Evolutionary conservation across 139 green algal species (phyloP).

Genomic region (Picochlorum sp.): DNA sequence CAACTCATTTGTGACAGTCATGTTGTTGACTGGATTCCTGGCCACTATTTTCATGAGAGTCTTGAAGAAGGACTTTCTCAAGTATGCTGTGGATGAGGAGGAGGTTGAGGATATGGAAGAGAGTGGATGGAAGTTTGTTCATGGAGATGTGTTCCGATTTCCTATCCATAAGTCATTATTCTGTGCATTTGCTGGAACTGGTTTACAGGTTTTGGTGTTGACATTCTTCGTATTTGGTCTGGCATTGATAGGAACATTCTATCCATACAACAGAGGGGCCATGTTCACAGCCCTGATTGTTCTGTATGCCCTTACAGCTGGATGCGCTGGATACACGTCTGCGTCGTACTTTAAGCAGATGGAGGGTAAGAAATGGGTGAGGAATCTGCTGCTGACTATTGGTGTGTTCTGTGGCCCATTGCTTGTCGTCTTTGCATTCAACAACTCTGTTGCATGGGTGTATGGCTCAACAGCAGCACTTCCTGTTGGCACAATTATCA

Average conservation of each 20-base stretch:
- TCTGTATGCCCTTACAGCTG: slow-evolving; percentile 82
- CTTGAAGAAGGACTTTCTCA: slow-evolving; percentile 89
- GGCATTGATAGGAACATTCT: slow-evolving; percentile 77
- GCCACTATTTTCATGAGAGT: slow-evolving; percentile 91
- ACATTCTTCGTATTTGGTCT: slow-evolving; percentile 73
- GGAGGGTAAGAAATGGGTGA: slow-evolving; percentile 65
- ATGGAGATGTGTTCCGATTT: slow-evolving; percentile 93
- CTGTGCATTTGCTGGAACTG: slow-evolving; percentile 72
- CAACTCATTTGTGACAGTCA: slow-evolving; percentile 91
- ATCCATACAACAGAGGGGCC: slow-evolving; percentile 89
- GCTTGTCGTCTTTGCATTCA: slow-evolving; percentile 64
- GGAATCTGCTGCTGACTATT: slow-evolving; percentile 62
- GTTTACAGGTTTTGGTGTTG: slow-evolving; percentile 71
- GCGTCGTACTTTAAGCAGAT: slow-evolving; percentile 49
- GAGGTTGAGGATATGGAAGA: slow-evolving; percentile 23
- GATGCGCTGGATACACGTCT: slow-evolving; percentile 13
- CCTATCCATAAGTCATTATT: slow-evolving; percentile 70
- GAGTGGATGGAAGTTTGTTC: slow-evolving; percentile 87
- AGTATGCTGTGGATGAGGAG: slow-evolving; percentile 60
- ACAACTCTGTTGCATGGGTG: slow-evolving; percentile 65
- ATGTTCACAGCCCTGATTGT: slow-evolving; percentile 79
- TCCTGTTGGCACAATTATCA: slow-evolving; percentile 78
- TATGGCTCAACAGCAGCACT: slow-evolving; percentile 70
- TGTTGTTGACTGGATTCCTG: slow-evolving; percentile 92
- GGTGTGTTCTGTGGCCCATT: slow-evolving; percentile 72